Base-by-base conservation (phyloP, 2,329 filamentous ascomycete genomes). In the Pseudohalonectria lignicola region DNA sequence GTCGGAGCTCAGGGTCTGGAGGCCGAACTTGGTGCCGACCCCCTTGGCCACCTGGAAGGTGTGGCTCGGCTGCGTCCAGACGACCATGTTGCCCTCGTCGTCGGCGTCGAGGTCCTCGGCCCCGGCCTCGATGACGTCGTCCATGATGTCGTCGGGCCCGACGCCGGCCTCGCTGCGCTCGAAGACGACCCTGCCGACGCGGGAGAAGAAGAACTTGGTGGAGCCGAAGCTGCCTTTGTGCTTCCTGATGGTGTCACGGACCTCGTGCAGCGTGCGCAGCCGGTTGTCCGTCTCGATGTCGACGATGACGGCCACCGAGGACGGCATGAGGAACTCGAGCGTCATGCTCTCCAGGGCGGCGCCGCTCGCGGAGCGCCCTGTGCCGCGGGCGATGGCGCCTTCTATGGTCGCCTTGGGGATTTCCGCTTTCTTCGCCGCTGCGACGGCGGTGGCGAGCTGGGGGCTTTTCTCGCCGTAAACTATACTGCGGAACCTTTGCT, bases 211-310 rank as follows among this genome's bases (percentile, higher is more conserved):
- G 60, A 90, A 96, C 7, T 75, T 76, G 11, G 85, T 86, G 1
- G 87, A 76, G 6, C 84, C 82, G 2, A 76, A 63, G 2, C 68
- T 74, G 5, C 82, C 92, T 15, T 80, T 81, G 36, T 69, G 63
- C 42, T 79, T 76, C 55, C 87, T 93, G 39, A 94, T 69, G 3
- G 82, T 61, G 36, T 68, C 52, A 39, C 83, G 76, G 36, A 96
- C 59, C 39, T 93, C 84, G 50, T 82, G 75, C 34, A 94, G 57
- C 7, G 79, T 76, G 23, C 85, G 76, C 30, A 70, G 67, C 56
- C 83, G 87, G 57, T 76, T 86, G 50, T 94, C 88, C 4, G 86
- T 90, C 57, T 92, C 82, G 49, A 82, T 78, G 49, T 95, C 87
- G 52, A 94, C 74, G 10, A 96, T 79, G 5, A 90, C 66, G 10